Evolutionary conservation across 1,284 basidiomycete genomes (phyloP).

Genomic region (Puccinia horiana): DNA sequence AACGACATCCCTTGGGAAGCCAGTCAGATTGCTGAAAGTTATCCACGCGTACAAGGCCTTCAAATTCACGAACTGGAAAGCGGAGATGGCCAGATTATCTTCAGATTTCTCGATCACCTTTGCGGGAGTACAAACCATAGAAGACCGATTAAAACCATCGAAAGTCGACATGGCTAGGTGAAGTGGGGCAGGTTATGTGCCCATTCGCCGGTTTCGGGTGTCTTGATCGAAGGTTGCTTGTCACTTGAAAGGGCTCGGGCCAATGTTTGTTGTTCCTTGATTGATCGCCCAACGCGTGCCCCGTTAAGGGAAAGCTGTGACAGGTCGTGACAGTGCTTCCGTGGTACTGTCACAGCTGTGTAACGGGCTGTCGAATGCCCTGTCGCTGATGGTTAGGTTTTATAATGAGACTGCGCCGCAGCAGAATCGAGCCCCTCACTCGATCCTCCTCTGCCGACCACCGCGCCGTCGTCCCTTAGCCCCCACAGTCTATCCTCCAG

Average conservation of each 20-base stretch:
- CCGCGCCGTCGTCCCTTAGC: not conserved
- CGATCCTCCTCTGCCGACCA: not conserved
- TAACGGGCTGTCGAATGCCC: not conserved
- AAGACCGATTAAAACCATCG: slow-evolving; percentile 38
- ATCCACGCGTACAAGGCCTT: slow-evolving; percentile 29
- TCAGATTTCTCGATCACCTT: not conserved
- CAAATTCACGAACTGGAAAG: slow-evolving; percentile 30
- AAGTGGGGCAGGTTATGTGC: not conserved
- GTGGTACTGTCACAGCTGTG: not conserved
- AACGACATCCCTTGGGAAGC: not conserved
- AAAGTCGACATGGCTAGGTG: slow-evolving; percentile 36
- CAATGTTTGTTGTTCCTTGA: too few relatives aligned
- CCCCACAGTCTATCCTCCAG: not conserved
- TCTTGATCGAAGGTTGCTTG: not conserved
- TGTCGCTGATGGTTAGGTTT: slow-evolving; percentile 1
- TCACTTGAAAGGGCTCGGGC: not conserved
- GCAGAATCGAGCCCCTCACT: not conserved
- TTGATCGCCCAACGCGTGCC: too few relatives aligned
- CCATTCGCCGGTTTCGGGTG: not conserved
- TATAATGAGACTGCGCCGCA: slow-evolving; percentile 26
- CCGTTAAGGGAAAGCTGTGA: too few relatives aligned
- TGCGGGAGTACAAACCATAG: not conserved
- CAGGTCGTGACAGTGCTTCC: not conserved
- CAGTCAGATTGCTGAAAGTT: slow-evolving; percentile 26
- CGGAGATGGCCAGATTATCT: not conserved